These are phyloP conservation scores for Cryptococcus sp. DNA, from an alignment of 1,284 basidiomycete genomes.

Conservation along the genomic window DNA sequence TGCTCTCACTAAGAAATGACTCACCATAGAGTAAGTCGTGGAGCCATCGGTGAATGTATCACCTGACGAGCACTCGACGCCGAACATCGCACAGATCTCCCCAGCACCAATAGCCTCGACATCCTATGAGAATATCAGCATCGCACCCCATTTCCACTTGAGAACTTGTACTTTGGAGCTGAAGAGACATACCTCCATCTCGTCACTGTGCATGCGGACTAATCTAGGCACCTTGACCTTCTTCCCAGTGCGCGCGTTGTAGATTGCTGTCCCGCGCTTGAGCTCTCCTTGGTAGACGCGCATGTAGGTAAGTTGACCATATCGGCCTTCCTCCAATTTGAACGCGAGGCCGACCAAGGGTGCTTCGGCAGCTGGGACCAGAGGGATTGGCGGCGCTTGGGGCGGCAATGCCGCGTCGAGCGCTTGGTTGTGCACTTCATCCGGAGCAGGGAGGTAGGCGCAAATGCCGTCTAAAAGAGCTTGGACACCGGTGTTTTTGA, in stretches of 20 bases:
- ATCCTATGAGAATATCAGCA: constrained; percentile 60
- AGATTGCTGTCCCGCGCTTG: constrained; percentile 81
- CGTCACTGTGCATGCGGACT: constrained; percentile 97
- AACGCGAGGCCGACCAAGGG: constrained; percentile 94
- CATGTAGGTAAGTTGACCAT: constrained; percentile 98
- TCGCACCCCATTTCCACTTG: neutral
- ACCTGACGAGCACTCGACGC: constrained; percentile 96
- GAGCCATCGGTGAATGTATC: constrained; percentile 97
- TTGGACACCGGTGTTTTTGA: constrained; percentile 97
- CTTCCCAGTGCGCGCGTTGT: constrained; percentile 93
- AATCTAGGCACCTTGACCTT: constrained; percentile 97
- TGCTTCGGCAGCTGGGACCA: constrained; percentile 77
- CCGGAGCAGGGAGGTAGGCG: constrained; percentile 89
- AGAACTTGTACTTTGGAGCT: neutral
- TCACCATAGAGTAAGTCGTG: constrained; percentile 82
- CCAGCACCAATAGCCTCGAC: constrained; percentile 94
- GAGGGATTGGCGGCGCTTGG: constrained; percentile 68
- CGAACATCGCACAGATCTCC: constrained; percentile 99
- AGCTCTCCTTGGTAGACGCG: constrained; percentile 96
- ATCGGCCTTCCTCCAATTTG: constrained; percentile 97
- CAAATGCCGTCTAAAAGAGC: constrained; percentile 93
- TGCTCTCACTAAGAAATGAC: constrained; percentile 30
- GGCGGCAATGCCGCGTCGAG: constrained; percentile 75
- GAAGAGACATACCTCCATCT: constrained; percentile 78
- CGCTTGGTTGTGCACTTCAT: constrained; percentile 77